These are phyloP conservation scores for Trametes cubensis DNA, from an alignment of 768 basidiomycete genomes.

Conservation along the genomic window DNA sequence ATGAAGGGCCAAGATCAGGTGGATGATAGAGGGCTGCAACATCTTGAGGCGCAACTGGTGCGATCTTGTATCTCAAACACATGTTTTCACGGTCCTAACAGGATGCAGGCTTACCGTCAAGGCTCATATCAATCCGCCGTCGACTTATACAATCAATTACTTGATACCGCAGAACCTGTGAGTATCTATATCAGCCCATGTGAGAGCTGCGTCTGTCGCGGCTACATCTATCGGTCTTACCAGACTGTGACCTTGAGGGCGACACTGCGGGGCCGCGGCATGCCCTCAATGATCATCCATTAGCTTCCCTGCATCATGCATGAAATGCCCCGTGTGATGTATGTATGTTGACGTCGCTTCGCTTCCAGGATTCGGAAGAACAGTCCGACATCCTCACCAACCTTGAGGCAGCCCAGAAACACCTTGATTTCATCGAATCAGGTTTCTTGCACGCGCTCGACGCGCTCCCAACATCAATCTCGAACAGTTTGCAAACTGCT, in stretches of 20 bases:
- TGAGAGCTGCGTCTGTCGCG: too few relatives aligned
- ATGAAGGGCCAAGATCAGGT: slow-evolving; percentile 47
- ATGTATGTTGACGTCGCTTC: slow-evolving; percentile 20
- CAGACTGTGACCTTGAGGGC: neutral
- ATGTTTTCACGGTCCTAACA: neutral
- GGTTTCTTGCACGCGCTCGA: slow-evolving; percentile 69
- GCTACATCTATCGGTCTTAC: neutral
- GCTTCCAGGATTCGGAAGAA: slow-evolving; percentile 76
- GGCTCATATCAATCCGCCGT: slow-evolving; percentile 74
- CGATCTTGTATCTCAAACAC: slow-evolving; percentile 34
- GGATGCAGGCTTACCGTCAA: slow-evolving; percentile 72
- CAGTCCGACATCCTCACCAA: slow-evolving; percentile 87
- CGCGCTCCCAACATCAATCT: slow-evolving; percentile 53
- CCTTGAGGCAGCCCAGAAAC: slow-evolving; percentile 76
- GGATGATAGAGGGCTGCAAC: slow-evolving; percentile 62
- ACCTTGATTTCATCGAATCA: slow-evolving; percentile 81
- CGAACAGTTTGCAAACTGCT: slow-evolving; percentile 58
- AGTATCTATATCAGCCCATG: slow-evolving; percentile 40
- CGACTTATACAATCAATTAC: slow-evolving; percentile 77
- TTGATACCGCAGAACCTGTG: slow-evolving; percentile 79
- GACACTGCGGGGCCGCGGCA: neutral
- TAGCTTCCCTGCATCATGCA: slow-evolving; percentile 3
- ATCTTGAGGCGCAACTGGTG: slow-evolving; percentile 89
- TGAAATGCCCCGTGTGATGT: neutral
- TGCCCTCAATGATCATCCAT: slow-evolving; percentile 1